phyloP scores from a whole-genome alignment of 129 eudicot species.

The Saussurea involucrata region DNA sequence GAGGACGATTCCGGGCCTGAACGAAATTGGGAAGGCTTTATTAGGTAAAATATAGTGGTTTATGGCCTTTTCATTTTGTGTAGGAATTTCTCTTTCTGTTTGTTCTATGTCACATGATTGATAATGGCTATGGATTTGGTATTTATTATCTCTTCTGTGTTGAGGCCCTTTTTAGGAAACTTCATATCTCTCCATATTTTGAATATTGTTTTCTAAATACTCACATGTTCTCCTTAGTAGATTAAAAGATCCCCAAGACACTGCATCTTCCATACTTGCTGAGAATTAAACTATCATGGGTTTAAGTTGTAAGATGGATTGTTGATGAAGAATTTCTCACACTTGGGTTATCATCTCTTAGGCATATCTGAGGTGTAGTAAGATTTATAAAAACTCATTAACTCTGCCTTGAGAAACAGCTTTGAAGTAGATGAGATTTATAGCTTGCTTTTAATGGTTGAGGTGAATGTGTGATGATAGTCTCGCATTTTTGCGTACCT shows the following conservation, averaged over 20 bases:
- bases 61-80: not conserved
- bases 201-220: not conserved
- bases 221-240: not conserved
- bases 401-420: not conserved
- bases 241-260: not conserved
- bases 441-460: not conserved
- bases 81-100: not conserved
- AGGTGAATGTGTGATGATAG: not conserved
- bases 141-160: not conserved
- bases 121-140: not conserved
- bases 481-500: not conserved
- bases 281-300: not conserved
- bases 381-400: not conserved
- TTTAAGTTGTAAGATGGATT: not conserved
- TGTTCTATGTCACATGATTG: not conserved
- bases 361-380: not conserved
- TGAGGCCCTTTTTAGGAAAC: not conserved
- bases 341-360: not conserved
- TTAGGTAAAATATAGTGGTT: constrained; percentile 46
- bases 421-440: not conserved
- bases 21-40: constrained; percentile 77
- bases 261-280: not conserved
- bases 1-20: constrained; percentile 92
- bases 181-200: not conserved
- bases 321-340: not conserved